A percentile compares a stretch with the other conserved stretches of the same genome.
These are phyloP conservation scores for Eucalyptus erythrocorys DNA, from an alignment of 345 rosid species.

Conservation along the genomic window DNA sequence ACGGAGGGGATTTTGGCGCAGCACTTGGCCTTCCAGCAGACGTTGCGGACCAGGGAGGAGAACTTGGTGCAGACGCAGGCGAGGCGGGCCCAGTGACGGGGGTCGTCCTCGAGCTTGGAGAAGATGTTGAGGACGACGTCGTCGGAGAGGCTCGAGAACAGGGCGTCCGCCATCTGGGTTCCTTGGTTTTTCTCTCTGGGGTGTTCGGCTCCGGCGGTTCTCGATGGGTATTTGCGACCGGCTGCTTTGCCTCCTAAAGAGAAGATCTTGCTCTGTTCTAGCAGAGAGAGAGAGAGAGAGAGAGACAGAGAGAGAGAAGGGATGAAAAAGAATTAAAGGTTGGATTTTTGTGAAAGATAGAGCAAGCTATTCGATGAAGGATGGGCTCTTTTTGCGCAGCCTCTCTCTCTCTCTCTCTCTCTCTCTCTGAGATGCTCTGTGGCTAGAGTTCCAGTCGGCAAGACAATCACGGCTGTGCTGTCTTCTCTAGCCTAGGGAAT, in stretches of 20 bases:
- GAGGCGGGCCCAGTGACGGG: slow-evolving; percentile 71
- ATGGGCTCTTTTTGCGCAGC: too few species aligned
- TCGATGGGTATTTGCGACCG: background rate
- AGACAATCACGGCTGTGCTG: background rate
- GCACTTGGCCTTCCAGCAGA: slow-evolving; percentile 66
- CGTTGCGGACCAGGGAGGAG: slow-evolving; percentile 54
- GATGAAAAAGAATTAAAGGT: background rate
- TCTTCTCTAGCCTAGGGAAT: background rate
- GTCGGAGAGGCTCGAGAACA: slow-evolving; percentile 55
- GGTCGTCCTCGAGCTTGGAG: slow-evolving; percentile 83
- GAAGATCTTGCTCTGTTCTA: background rate
- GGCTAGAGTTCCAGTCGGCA: background rate
- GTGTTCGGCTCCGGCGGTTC: background rate
- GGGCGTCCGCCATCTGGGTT: slow-evolving; percentile 15
- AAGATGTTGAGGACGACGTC: slow-evolving; percentile 75
- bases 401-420: background rate
- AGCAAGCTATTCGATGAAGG: too few species aligned
- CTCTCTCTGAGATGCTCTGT: background rate
- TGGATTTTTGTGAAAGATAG: too few species aligned
- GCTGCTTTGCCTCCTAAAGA: background rate
- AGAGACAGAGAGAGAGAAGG: background rate
- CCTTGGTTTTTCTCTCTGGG: background rate
- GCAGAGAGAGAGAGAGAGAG: background rate
- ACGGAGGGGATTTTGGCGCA: slow-evolving; percentile 43
- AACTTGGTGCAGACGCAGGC: slow-evolving; percentile 85